Evolutionary conservation across 441 rosid genomes (phyloP).

Genomic region (Aleurites moluccanus): DNA sequence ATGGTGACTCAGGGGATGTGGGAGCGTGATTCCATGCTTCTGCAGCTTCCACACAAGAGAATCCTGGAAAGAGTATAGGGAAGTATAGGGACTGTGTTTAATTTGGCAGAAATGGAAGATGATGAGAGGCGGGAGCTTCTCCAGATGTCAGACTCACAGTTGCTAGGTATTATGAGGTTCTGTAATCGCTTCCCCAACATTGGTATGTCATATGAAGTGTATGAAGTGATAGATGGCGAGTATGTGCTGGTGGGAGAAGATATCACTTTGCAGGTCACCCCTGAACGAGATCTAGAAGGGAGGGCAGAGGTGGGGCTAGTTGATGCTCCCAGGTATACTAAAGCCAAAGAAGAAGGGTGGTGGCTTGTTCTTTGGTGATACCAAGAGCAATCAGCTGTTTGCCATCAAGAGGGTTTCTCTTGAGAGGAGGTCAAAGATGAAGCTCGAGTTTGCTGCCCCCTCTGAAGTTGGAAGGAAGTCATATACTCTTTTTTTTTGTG

Average conservation of each 20-base stretch:
- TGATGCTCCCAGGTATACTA: slow-evolving; percentile 70
- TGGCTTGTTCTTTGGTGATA: slow-evolving; percentile 95
- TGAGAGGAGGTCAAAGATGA: slow-evolving; percentile 74
- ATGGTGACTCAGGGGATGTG: slow-evolving; percentile 98
- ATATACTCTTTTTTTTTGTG: slow-evolving; percentile 74
- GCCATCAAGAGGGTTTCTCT: slow-evolving; percentile 87
- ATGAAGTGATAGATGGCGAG: slow-evolving; percentile 61
- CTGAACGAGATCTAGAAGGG: slow-evolving; percentile 83
- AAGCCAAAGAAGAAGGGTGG: slow-evolving; percentile 97
- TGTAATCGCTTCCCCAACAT: slow-evolving; percentile 91
- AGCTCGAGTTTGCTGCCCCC: slow-evolving; percentile 77
- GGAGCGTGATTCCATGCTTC: slow-evolving; percentile 96
- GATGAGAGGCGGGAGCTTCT: slow-evolving; percentile 79
- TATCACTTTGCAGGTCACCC: slow-evolving; percentile 60
- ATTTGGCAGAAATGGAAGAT: slow-evolving; percentile 92
- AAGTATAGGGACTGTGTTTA: slow-evolving; percentile 83
- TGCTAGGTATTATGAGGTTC: slow-evolving; percentile 77
- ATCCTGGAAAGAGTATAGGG: slow-evolving; percentile 73
- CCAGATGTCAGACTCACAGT: slow-evolving; percentile 61
- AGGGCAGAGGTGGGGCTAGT: slow-evolving; percentile 82
- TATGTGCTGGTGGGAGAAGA: slow-evolving; percentile 58
- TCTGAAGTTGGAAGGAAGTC: slow-evolving; percentile 63
- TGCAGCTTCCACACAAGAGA: slow-evolving; percentile 95
- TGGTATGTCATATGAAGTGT: slow-evolving; percentile 70
- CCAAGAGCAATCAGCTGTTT: slow-evolving; percentile 75